phyloP scores from a whole-genome alignment of 208 protist genomes.

The Acanthamoeba royreba region DNA sequence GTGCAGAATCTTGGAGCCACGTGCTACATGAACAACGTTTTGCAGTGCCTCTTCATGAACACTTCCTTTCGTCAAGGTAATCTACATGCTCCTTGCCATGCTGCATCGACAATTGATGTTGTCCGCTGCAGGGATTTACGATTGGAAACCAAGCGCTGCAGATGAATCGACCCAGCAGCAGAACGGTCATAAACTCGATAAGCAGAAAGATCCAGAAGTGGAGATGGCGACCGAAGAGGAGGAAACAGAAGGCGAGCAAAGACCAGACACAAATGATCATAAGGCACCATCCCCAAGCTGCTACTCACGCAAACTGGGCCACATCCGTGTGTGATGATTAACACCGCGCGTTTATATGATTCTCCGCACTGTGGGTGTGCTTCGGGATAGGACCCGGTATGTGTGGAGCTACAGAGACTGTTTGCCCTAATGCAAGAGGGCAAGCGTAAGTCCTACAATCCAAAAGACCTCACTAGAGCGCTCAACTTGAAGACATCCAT shows the following conservation, averaged over 20 bases:
- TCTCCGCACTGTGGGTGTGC: not conserved
- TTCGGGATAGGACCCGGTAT: not conserved
- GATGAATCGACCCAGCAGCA: too few species aligned
- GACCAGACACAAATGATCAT: too few species aligned
- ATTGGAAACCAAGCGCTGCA: too few species aligned
- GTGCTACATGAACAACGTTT: conserved; percentile 46
- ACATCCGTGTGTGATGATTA: too few species aligned
- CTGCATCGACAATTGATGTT: not conserved
- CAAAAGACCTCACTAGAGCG: not conserved
- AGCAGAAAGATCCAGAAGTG: too few species aligned
- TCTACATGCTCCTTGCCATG: not conserved
- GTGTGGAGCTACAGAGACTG: conserved; percentile 7
- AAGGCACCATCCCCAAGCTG: too few species aligned
- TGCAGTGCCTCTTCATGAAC: conserved; percentile 49
- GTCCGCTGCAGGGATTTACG: not conserved
- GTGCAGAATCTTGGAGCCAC: conserved; percentile 40
- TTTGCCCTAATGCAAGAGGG: conserved; percentile 23
- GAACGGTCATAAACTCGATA: too few species aligned
- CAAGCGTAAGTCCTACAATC: not conserved
- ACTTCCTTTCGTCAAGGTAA: conserved; percentile 36
- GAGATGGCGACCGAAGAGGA: too few species aligned
- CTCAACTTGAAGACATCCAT: conserved; percentile 44
- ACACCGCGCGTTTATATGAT: too few species aligned
- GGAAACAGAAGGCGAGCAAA: too few species aligned
- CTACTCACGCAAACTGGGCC: too few species aligned